A percentile compares a stretch with the other conserved stretches of the same genome.
These are phyloP conservation scores for Cornus controversa DNA, from an alignment of 148 eudicot species.

Conservation along the genomic window DNA sequence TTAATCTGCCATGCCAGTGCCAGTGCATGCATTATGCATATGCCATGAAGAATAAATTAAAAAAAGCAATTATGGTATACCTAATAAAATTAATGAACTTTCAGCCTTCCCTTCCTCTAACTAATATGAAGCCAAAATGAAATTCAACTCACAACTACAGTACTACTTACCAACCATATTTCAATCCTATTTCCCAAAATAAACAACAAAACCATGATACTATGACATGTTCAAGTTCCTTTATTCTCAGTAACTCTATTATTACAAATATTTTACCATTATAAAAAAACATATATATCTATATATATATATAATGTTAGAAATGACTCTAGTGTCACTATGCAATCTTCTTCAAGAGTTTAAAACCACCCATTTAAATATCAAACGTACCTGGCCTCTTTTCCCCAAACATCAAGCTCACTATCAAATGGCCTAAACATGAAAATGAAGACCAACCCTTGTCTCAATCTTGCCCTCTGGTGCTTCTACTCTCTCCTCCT, in stretches of 20 bases:
- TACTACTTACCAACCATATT: too few relatives aligned
- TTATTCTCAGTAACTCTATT: too few relatives aligned
- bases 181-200: too few relatives aligned
- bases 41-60: not conserved
- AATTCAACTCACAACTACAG: too few relatives aligned
- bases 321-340: not conserved
- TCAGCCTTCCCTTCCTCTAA: not conserved
- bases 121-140: too few relatives aligned
- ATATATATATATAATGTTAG: not conserved
- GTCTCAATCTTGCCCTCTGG: constrained; percentile 19
- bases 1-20: too few relatives aligned
- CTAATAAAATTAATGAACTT: not conserved
- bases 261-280: too few relatives aligned
- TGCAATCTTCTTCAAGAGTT: not conserved
- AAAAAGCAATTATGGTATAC: not conserved
- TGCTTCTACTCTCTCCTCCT: constrained; percentile 22
- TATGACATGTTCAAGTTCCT: too few relatives aligned
- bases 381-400: not conserved
- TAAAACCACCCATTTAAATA: constrained; percentile 11
- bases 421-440: not conserved
- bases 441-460: constrained; percentile 28
- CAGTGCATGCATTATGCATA: too few relatives aligned
- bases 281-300: too few relatives aligned
- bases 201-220: too few relatives aligned
- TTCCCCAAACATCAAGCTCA: not conserved